Conservation (phyloP, 2,329 filamentous ascomycete species). For the Akanthomyces muscarius region DNA sequence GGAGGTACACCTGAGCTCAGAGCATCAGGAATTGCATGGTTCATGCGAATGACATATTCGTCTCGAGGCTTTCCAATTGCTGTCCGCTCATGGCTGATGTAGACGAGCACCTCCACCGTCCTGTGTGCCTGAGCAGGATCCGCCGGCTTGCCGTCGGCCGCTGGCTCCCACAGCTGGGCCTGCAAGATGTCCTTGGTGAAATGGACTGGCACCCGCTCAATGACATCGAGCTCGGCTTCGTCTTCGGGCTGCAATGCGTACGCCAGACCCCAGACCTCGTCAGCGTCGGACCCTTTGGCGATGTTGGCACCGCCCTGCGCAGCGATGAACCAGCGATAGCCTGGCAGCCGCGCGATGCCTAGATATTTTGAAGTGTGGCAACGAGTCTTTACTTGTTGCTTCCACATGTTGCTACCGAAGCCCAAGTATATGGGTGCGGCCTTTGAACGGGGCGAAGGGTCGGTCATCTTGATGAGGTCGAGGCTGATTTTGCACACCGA, state of each 20-base stretch:
- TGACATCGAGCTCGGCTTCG: slow-evolving; percentile 4
- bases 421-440: not conserved
- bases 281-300: not conserved
- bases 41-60: slow-evolving; percentile 10
- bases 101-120: not conserved
- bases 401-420: slow-evolving; percentile 11
- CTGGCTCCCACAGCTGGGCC: not conserved
- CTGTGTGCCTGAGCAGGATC: not conserved
- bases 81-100: slow-evolving; percentile 4
- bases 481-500: not conserved
- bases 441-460: not conserved
- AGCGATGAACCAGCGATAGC: slow-evolving; percentile 9
- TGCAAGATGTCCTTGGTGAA: not conserved
- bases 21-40: slow-evolving; percentile 4
- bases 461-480: not conserved
- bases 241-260: slow-evolving; percentile 4
- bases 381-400: slow-evolving; percentile 7
- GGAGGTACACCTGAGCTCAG: not conserved
- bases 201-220: slow-evolving; percentile 3
- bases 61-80: not conserved
- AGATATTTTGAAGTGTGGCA: slow-evolving; percentile 3
- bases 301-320: slow-evolving; percentile 10
- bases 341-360: not conserved
- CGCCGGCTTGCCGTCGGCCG: not conserved
- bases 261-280: slow-evolving; percentile 7